Percentiles rank a stretch among this genome's conserved stretches.
phyloP scores from a whole-genome alignment of 495 filamentous ascomycete species.

The Penicillium turbatum region DNA sequence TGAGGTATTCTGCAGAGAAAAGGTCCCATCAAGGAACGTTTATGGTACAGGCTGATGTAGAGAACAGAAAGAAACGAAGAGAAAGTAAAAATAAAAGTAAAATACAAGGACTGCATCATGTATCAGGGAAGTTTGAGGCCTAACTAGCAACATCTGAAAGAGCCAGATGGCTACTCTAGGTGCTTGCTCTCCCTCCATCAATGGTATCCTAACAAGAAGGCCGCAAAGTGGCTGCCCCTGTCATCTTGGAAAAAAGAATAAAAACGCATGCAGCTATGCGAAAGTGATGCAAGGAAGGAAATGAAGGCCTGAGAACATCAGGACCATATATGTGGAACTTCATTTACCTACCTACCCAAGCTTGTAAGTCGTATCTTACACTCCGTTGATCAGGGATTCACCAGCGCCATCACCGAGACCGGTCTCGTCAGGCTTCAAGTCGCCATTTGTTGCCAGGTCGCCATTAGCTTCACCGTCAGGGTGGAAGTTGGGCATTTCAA shows the following conservation, averaged over 20 bases:
- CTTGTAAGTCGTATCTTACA: background rate
- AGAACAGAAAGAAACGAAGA: background rate
- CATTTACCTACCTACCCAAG: background rate
- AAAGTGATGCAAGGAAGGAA: slow-evolving; percentile 4
- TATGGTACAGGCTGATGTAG: slow-evolving; percentile 3
- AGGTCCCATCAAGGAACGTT: background rate
- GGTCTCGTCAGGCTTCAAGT: slow-evolving; percentile 20
- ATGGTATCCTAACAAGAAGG: background rate
- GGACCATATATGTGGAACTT: background rate
- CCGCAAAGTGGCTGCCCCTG: background rate
- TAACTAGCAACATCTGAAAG: background rate
- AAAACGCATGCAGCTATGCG: background rate
- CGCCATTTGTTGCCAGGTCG: slow-evolving; percentile 18
- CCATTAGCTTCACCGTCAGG: slow-evolving; percentile 30
- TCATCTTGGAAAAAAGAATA: background rate
- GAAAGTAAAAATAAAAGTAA: background rate
- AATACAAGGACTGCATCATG: slow-evolving; percentile 3
- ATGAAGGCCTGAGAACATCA: slow-evolving; percentile 5
- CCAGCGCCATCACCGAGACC: slow-evolving; percentile 10
- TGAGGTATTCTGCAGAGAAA: background rate
- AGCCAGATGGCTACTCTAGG: background rate
- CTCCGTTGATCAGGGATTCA: slow-evolving; percentile 37
- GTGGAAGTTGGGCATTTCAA: slow-evolving; percentile 29
- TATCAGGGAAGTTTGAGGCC: background rate
- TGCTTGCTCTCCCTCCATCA: background rate